Evolutionary conservation across 164 flowering plant species (phyloP).

Genomic region (Aristolochia fimbriata): DNA sequence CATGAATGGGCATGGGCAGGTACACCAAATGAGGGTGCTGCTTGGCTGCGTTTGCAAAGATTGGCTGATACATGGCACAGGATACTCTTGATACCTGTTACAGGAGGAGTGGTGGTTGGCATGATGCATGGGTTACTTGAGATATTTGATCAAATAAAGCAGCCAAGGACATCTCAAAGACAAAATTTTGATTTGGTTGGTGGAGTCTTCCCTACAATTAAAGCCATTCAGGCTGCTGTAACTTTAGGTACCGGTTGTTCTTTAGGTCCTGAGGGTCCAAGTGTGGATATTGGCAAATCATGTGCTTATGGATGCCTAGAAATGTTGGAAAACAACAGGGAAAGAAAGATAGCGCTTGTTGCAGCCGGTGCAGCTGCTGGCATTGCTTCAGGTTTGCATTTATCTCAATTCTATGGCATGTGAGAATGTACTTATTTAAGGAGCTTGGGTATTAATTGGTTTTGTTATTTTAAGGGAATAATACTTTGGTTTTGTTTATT

Average conservation of each 20-base stretch:
- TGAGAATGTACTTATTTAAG: too few relatives aligned
- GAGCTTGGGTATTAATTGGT: background rate
- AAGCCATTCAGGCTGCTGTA: conserved; percentile 96
- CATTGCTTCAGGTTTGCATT: conserved; percentile 75
- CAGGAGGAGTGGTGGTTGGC: conserved; percentile 97
- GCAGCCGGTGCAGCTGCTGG: conserved; percentile 99
- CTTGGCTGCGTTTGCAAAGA: conserved; percentile 95
- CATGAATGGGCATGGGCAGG: conserved; percentile 99
- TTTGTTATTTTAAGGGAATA: background rate
- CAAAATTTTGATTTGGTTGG: conserved; percentile 72
- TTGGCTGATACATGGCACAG: conserved; percentile 97
- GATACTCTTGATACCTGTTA: conserved; percentile 85
- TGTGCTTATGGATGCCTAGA: conserved; percentile 85
- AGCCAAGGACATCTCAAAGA: conserved; percentile 51
- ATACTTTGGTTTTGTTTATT: too few relatives aligned
- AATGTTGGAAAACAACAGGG: conserved; percentile 95
- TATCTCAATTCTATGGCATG: background rate
- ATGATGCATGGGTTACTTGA: conserved; percentile 97
- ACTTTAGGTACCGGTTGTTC: conserved; percentile 98
- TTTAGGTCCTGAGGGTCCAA: conserved; percentile 98
- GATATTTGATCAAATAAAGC: conserved; percentile 76
- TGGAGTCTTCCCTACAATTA: conserved; percentile 73
- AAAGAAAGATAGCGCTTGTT: conserved; percentile 88
- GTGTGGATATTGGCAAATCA: conserved; percentile 97
- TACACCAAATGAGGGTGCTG: conserved; percentile 97